phyloP scores from a whole-genome alignment of 345 rosid genomes.

The Melastoma malabathricum region DNA sequence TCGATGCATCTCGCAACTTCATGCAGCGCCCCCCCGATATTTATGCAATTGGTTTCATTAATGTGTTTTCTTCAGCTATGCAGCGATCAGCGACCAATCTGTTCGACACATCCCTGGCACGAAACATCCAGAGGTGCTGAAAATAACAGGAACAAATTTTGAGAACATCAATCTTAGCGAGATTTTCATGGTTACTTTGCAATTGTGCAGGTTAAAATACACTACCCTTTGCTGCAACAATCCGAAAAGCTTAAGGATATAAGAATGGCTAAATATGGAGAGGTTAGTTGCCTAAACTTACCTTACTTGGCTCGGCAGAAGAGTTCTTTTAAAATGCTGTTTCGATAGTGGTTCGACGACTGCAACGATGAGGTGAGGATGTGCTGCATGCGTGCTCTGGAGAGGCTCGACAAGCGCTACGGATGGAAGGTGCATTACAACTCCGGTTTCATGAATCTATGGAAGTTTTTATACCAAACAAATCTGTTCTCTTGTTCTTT shows the following conservation, averaged over 20 bases:
- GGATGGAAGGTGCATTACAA: constrained; percentile 39
- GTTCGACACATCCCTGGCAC: constrained; percentile 9
- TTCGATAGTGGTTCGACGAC: constrained; percentile 56
- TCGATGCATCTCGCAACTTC: neutral
- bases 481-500: neutral
- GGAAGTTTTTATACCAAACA: too few relatives aligned
- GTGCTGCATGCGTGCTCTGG: constrained; percentile 36
- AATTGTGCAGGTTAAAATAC: constrained; percentile 24
- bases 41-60: neutral
- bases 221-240: constrained; percentile 34
- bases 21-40: neutral
- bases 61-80: constrained; percentile 31
- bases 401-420: constrained; percentile 19
- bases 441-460: neutral
- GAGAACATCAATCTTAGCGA: too few relatives aligned
- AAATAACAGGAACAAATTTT: too few relatives aligned
- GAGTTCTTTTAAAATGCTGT: constrained; percentile 9
- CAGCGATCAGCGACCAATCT: constrained; percentile 42
- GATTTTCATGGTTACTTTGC: neutral
- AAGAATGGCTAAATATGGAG: constrained; percentile 43
- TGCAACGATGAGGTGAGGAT: constrained; percentile 37
- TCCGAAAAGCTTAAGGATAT: constrained; percentile 17
- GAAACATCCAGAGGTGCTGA: too few relatives aligned
- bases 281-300: constrained; percentile 23
- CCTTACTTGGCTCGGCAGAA: too few relatives aligned